Base-by-base conservation (phyloP, 345 rosid species). In the Linum usitatissimum region DNA sequence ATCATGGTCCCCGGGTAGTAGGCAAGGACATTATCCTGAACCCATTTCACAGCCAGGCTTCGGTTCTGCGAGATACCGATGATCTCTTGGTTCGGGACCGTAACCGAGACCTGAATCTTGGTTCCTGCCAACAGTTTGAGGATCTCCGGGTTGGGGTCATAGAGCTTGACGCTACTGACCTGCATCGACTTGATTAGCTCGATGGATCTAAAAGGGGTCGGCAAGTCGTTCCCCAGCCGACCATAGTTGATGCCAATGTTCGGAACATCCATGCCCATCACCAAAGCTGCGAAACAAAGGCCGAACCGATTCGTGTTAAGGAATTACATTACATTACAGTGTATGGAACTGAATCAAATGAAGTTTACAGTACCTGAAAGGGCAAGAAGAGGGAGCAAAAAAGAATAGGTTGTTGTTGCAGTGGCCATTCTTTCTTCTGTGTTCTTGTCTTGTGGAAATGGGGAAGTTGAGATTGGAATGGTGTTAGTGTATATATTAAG, bases 41-140 rank as follows among this genome's bases (percentile, higher is more conserved):
- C 72, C 96, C 91, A 85, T 6, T 61, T 55, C 58, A 80, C 63
- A 0, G 90, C 84, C 4, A 67, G 12, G 28, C 62, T 55, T 70
- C 82, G 90, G 42, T 74, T 70, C 1, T 76, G 48, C 1, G 81
- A 83, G 8, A 85, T 65, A 39, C 18, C 62, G 61, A 77, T 74
- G 66, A 88, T 85, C 18, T 83, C 85, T 19, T 75, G 30, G 69
- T 82, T 88, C 36, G 69, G 80, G 61, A 88, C 85, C 96, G 83
- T 85, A 53, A 85, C 67, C 18, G 86, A 73, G 60, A 82, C 86
- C n/a, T 65, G 77, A 21, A 88, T 71, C 15, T 78, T 68, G 40
- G 85, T 80, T 36, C 80, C 76, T 14, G 85, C 69, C 23, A 85
- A 73, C 40, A 84, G 74, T 54, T 4, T 69, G 68, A 85, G 62